Evolutionary conservation across 441 rosid genomes (phyloP), one percentile per base, ranked within the genome.

Genomic region (Flueggea neowawraea): DNA sequence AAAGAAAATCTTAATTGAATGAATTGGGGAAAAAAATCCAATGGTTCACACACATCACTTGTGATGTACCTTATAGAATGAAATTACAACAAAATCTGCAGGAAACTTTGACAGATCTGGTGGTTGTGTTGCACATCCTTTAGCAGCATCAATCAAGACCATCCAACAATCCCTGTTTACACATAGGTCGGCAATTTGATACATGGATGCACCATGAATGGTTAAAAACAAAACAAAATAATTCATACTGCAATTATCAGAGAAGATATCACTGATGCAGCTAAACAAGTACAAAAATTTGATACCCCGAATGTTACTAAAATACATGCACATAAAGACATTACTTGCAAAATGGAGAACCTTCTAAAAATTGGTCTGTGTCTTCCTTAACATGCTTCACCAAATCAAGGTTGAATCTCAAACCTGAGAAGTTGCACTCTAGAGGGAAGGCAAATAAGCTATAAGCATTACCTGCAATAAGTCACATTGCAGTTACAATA

Each of bases 131-230:
- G 86, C 85, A 81, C 77, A 87, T 69, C 99, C 99, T 81, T 94
- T 94, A 64, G 99, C 99, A 78, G 99, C 96, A 82, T 94, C 99
- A 66, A 94, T 78, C 77, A 94, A 76, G 63, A 94, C 93, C 97
- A 89, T 82, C 96, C 96, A 91, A 55, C 62, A 71, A 48, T 86
- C 82, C 83, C 95, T 90, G 70, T 6, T 33, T 43, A 75, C 48
- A 31, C 62, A 15, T 41, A 31, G 43, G 52, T 44, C 41, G 4
- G 41, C 14, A 31, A 32, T 4, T 47, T 31, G 36, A 66, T 55
- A 28, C 12, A 12, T 12, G 14, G 41, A 36, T 5, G 4, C 4
- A 36, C 41, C 4, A 47, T 12, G 14, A 47, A 47, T 1, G 0
- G 14, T 36, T 5, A 5, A 47, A 11, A 47, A 12, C 50, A 47